Percentiles rank a stretch among this genome's conserved stretches.
Evolutionary conservation across 805 yeast species (phyloP).

Genomic region (Scheffersomyces ergatensis): DNA sequence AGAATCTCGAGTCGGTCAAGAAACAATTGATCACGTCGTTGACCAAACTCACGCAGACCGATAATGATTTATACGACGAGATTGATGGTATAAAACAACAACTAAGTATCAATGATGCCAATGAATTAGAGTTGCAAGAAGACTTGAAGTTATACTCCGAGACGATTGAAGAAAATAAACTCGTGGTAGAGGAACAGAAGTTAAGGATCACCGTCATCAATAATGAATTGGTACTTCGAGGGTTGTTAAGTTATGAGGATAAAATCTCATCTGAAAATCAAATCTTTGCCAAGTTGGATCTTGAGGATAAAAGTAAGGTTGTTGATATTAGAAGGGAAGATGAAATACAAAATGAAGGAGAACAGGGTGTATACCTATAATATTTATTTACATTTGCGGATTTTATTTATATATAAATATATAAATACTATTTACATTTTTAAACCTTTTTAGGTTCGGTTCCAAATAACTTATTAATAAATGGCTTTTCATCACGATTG

Average conservation of each 20-base stretch:
- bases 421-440: constrained; percentile 2
- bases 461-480: constrained; percentile 40
- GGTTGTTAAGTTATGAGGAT: constrained; percentile 8
- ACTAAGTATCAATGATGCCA: constrained; percentile 13
- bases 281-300: constrained; percentile 2
- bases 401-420: neutral
- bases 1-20: constrained; percentile 15
- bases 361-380: constrained; percentile 18
- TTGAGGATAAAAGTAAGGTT: neutral
- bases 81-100: constrained; percentile 19
- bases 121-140: constrained; percentile 24
- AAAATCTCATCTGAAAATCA: constrained; percentile 2
- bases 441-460: constrained; percentile 25
- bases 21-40: constrained; percentile 36
- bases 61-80: constrained; percentile 43
- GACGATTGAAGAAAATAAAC: constrained; percentile 54
- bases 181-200: constrained; percentile 51
- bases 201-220: constrained; percentile 44
- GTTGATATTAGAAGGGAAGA: constrained; percentile 2
- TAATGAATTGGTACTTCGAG: constrained; percentile 48
- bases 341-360: neutral
- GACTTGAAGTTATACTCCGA: constrained; percentile 54
- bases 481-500: constrained; percentile 41
- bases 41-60: constrained; percentile 49
- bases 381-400: too few relatives aligned